Evolutionary conservation across 257 asterid species (phyloP).

Genomic region (Craterostigma plantagineum): DNA sequence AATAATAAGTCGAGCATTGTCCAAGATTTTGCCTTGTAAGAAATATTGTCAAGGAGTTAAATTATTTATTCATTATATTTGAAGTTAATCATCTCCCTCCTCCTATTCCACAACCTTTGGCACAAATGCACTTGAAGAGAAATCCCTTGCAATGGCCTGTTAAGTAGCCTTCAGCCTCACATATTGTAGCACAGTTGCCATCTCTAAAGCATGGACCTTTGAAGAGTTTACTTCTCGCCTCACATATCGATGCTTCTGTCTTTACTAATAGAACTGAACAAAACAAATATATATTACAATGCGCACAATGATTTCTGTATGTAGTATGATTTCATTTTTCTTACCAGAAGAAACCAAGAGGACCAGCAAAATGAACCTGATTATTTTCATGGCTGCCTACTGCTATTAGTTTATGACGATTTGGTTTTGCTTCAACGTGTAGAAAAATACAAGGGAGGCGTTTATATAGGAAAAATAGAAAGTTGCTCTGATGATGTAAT

Average conservation of each 20-base stretch:
- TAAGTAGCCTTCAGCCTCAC: slow-evolving; percentile 14
- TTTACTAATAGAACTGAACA: slow-evolving; percentile 6
- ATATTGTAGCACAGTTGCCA: slow-evolving; percentile 10
- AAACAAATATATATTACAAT: neutral
- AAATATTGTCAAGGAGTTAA: too few relatives aligned
- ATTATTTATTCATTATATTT: too few relatives aligned
- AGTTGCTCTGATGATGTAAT: too few relatives aligned
- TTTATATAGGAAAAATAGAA: too few relatives aligned
- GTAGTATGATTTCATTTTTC: neutral
- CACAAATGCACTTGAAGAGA: slow-evolving; percentile 9
- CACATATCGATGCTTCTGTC: slow-evolving; percentile 12
- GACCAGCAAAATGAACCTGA: slow-evolving; percentile 8
- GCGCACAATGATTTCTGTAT: too few relatives aligned
- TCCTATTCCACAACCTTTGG: slow-evolving; percentile 6
- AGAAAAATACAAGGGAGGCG: too few relatives aligned
- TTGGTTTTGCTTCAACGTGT: too few relatives aligned
- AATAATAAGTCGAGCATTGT: too few relatives aligned
- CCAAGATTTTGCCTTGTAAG: too few relatives aligned
- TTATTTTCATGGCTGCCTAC: too few relatives aligned
- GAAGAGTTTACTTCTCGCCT: slow-evolving; percentile 8
- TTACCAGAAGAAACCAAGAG: slow-evolving; percentile 12
- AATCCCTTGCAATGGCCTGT: slow-evolving; percentile 14
- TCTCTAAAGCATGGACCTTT: slow-evolving; percentile 11
- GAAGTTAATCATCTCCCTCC: too few relatives aligned
- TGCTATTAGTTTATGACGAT: too few relatives aligned